Base-by-base conservation (phyloP, 169 alveolate genomes). In the Eimeria tenella region DNA sequence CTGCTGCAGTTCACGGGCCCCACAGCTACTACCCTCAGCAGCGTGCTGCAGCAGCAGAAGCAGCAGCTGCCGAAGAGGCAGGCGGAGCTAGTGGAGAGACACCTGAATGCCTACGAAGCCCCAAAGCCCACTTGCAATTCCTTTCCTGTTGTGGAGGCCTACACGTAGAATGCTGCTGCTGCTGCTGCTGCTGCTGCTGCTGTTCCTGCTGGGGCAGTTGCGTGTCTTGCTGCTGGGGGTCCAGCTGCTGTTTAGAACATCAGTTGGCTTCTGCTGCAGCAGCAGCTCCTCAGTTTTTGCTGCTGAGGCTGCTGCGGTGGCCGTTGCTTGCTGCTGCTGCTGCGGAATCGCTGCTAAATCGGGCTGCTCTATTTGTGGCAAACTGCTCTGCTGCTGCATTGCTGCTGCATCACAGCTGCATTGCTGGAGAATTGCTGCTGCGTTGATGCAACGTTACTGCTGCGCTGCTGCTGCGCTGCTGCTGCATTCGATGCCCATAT, bases 111-210 rank as follows among this genome's bases (percentile, higher is more conserved):
- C 77, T 19, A n/a, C 50, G 77, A 68, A n/a, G 50, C 77, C 77
- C 19, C 9, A 8, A 11, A n/a, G 31, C 19, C 13, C 42, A 7
- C 31, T n/a, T 68, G 77, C 77, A 11, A 10, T 21, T 68, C 31
- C 68, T 58, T 10, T 3, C 68, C 68, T 13, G 68, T 58, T 58
- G 68, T 58, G 21, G 68, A 58, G 19, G 68, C 68, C 68, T 58
- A 58, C 19, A 58, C 68, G 68, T 58, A 10, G 19, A 3, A 0
- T 3, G 11, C 19, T 17, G 68, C 19, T 17, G 68, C 68, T 58
- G 68, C 11, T 58, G 68, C 21, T 58, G 68, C n/a, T 63, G 74
- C 74, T 63, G 74, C 74, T 63, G 74, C n/a, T 63, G 74, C 74
- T 63, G 74, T 2, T 63, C 23, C 21, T 63, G 74, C 74, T 63